phyloP scores from a whole-genome alignment of 1,284 basidiomycete genomes.

The Ceratobasidium sp. region DNA sequence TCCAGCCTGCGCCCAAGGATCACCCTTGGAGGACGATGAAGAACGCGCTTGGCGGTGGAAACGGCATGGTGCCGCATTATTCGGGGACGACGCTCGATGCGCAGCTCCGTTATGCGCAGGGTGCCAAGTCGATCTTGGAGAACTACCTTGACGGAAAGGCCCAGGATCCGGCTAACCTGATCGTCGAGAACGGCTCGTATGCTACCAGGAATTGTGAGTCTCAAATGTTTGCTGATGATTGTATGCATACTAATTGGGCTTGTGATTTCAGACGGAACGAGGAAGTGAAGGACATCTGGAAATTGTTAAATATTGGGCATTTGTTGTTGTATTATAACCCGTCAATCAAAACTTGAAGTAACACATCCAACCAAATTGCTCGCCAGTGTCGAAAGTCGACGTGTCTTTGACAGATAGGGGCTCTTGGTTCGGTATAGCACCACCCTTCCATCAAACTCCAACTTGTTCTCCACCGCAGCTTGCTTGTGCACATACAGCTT shows the following conservation, averaged over 20 bases:
- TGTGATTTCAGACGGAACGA: slow-evolving; percentile 15
- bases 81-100: slow-evolving; percentile 94
- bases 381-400: too few relatives aligned
- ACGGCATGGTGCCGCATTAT: slow-evolving; percentile 85
- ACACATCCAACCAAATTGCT: too few relatives aligned
- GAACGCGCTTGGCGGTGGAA: slow-evolving; percentile 84
- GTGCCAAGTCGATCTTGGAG: slow-evolving; percentile 83
- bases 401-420: too few relatives aligned
- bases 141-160: slow-evolving; percentile 78
- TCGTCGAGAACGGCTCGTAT: slow-evolving; percentile 73
- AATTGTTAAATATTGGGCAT: neutral
- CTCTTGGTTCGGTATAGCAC: too few relatives aligned
- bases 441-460: too few relatives aligned
- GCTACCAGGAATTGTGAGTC: slow-evolving; percentile 57
- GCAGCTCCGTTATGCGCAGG: slow-evolving; percentile 88
- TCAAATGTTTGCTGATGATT: neutral
- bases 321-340: slow-evolving; percentile 16
- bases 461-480: too few relatives aligned
- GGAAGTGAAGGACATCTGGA: slow-evolving; percentile 24
- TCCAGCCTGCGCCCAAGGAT: slow-evolving; percentile 87
- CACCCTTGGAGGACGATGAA: slow-evolving; percentile 89
- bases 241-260: neutral
- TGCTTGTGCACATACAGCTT: too few relatives aligned
- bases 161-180: slow-evolving; percentile 86
- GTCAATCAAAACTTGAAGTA: slow-evolving; percentile 1